Evolutionary conservation across 306 rosid genomes (phyloP).

Genomic region (Cucurbita pepo): DNA sequence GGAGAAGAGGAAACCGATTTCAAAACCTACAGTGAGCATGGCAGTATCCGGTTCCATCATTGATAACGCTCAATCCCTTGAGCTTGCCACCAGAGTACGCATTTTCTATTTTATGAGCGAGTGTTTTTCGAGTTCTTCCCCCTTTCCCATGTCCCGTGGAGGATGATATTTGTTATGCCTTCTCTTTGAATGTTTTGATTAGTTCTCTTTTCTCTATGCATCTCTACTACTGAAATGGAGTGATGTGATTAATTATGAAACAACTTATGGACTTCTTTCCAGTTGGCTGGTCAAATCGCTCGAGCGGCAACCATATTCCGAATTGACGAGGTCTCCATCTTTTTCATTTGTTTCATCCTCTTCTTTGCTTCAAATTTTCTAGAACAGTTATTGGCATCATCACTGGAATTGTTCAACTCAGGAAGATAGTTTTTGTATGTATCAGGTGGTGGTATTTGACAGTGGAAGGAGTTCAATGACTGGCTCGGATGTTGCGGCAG

Average conservation of each 20-base stretch:
- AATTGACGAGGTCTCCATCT: constrained; percentile 57
- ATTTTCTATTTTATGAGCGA: background rate
- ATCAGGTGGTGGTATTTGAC: constrained; percentile 78
- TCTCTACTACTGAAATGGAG: background rate
- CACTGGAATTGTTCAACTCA: background rate
- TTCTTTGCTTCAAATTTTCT: background rate
- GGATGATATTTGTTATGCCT: no score
- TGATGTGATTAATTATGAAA: background rate
- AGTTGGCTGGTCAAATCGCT: constrained; percentile 95
- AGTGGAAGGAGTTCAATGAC: constrained; percentile 25
- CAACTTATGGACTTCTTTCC: background rate
- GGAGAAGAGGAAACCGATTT: constrained; percentile 6
- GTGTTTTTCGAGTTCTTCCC: background rate
- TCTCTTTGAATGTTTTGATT: background rate
- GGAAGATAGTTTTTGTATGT: background rate
- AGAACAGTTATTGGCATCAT: background rate
- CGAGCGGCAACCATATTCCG: constrained; percentile 95
- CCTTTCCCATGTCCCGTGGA: background rate
- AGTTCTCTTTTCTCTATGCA: background rate
- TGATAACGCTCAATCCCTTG: constrained; percentile 70
- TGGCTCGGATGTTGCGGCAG: constrained; percentile 5
- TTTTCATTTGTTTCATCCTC: background rate
- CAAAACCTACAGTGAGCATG: constrained; percentile 49
- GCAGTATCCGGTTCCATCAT: constrained; percentile 90
- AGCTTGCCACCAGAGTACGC: constrained; percentile 74